Evolutionary conservation across 495 filamentous ascomycete species (phyloP).

Genomic region (Mytilinidion resinicola): DNA sequence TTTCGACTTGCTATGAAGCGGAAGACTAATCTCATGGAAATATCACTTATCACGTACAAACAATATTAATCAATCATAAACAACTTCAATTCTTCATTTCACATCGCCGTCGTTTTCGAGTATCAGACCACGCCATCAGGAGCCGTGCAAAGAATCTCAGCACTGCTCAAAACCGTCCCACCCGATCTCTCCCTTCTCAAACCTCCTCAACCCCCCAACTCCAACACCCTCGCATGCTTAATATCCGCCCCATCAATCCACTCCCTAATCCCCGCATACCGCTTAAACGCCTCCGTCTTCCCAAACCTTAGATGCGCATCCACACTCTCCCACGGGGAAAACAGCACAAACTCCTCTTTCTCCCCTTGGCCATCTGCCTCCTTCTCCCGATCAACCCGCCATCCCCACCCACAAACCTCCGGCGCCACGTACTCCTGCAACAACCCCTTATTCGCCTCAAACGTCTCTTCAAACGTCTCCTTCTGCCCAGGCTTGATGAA

Average conservation of each 20-base stretch:
- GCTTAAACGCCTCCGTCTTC: constrained; percentile 34
- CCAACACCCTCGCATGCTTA: constrained; percentile 36
- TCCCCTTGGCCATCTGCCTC: constrained; percentile 41
- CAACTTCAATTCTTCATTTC: too few species aligned
- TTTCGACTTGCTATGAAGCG: too few species aligned
- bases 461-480: constrained; percentile 33
- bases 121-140: too few species aligned
- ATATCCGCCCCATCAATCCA: constrained; percentile 38
- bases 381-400: constrained; percentile 42
- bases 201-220: background rate
- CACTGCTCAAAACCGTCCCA: too few species aligned
- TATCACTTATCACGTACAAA: too few species aligned
- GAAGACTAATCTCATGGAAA: too few species aligned
- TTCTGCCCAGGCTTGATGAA: constrained; percentile 41
- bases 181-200: too few species aligned
- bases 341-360: constrained; percentile 47
- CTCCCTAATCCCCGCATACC: constrained; percentile 35
- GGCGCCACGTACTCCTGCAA: constrained; percentile 39
- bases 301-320: constrained; percentile 43
- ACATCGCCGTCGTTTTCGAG: too few species aligned
- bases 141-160: too few species aligned
- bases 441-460: constrained; percentile 1
- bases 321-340: constrained; percentile 46
- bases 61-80: too few species aligned
- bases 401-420: constrained; percentile 39